Base-by-base conservation (phyloP, 441 rosid species). In the California macrophylla region DNA sequence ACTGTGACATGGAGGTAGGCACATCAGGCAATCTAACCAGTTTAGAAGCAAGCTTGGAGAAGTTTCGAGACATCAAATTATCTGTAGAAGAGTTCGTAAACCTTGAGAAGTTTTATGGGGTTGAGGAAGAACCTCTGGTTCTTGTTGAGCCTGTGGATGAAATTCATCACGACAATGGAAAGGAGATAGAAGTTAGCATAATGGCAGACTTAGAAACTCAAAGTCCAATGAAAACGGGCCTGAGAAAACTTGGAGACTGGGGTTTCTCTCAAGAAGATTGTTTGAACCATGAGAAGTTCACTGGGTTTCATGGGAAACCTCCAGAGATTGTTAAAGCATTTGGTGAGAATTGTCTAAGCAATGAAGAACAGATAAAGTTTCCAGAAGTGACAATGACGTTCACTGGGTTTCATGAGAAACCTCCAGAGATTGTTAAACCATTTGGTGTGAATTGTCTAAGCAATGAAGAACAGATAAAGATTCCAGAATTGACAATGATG, bases 251-350 rank as follows among this genome's bases (percentile, higher is more conserved):
- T 50, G 65, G 72, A 69, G 64, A 23, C 29, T 58, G 25, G 69
- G 61, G 20, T 32, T 60, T 58, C 63, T 23, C 63, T 23, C 63
- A 23, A 23, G 63, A 58, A 23, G 29, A 21, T 6, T 58, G 34
- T 47, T 23, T 69, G 66, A 75, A 74, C 64, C 71, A 73, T 77
- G 72, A 71, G 34, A 71, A 64, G 29, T 56, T 45, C 66, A 45
- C 15, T 5, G 77, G 71, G 16, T 60, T 64, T 54, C 84, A 66
- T 77, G 79, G 72, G 70, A 78, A 80, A 75, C 68, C 66, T 80
- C 73, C 45, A 24, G 72, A 58, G 38, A 64, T 68, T 69, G n/a
- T 61, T 68, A 45, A 71, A 72, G 21, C 68, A 64, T 30, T n/a
- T 64, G 64, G 54, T 42, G 72, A 72, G 65, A 69, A 69, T 64